Percentiles rank a stretch among this genome's conserved stretches.
Evolutionary conservation across 176 grass and related monocot species (phyloP).

Genomic region (Pontederia paniculata): DNA sequence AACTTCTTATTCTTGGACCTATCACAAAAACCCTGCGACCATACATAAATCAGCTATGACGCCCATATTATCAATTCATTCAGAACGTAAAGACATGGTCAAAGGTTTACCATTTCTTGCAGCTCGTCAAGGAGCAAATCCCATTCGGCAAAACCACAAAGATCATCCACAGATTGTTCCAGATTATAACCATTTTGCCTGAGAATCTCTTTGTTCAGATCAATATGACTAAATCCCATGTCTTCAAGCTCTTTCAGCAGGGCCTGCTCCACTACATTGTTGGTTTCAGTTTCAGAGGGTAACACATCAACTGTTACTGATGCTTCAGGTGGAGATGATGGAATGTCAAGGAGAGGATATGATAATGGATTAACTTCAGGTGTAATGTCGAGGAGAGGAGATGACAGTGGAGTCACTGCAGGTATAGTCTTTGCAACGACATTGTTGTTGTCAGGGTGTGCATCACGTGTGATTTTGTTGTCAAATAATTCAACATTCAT

Average conservation of each 20-base stretch:
- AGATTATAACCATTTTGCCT: slow-evolving; percentile 52
- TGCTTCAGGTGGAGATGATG: not conserved
- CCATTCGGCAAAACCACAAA: slow-evolving; percentile 52
- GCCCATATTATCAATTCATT: not conserved
- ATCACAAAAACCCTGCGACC: slow-evolving; percentile 42
- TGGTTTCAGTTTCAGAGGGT: not conserved
- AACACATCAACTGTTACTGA: not conserved
- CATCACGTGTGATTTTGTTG: not conserved
- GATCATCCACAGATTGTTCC: slow-evolving; percentile 45
- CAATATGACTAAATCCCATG: slow-evolving; percentile 56
- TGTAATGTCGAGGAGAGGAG: slow-evolving; percentile 11
- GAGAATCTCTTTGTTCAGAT: slow-evolving; percentile 74
- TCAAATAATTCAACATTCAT: too few relatives aligned
- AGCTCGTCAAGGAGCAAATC: slow-evolving; percentile 50
- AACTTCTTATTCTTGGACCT: slow-evolving; percentile 38
- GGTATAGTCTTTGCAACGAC: not conserved
- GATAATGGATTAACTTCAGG: slow-evolving; percentile 9
- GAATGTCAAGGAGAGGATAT: slow-evolving; percentile 15
- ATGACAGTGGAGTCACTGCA: not conserved
- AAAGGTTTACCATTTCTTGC: slow-evolving; percentile 43
- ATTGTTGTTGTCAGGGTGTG: not conserved
- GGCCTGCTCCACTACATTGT: slow-evolving; percentile 32
- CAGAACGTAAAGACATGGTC: not conserved
- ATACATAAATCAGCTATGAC: not conserved
- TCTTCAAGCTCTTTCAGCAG: slow-evolving; percentile 45